phyloP scores from a whole-genome alignment of 139 green algal species.

The Eudorina sp. region DNA sequence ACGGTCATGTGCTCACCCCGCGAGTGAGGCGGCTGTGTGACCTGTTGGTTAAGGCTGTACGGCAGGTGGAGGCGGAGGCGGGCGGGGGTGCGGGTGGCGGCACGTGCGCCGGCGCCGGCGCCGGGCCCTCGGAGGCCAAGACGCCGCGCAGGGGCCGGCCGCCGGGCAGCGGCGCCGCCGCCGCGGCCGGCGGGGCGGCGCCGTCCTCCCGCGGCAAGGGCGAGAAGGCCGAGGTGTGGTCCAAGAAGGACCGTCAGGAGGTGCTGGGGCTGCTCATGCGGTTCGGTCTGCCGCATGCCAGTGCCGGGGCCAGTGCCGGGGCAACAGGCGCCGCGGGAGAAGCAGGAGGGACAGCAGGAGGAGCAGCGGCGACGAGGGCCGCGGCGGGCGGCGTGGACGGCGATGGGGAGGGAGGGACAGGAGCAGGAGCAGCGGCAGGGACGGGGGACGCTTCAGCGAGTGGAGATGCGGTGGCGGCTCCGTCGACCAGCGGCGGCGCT shows the following conservation, averaged over 20 bases:
- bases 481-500: background rate
- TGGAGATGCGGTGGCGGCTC: background rate
- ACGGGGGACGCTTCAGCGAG: background rate
- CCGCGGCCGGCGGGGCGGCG: background rate
- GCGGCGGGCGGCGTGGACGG: too few relatives aligned
- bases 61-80: background rate
- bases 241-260: slow-evolving; percentile 29
- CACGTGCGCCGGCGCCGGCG: background rate
- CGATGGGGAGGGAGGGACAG: too few relatives aligned
- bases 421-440: background rate
- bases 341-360: background rate
- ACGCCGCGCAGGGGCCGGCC: background rate
- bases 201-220: background rate
- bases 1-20: slow-evolving; percentile 5
- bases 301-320: too few relatives aligned
- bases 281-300: slow-evolving; percentile 23
- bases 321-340: background rate
- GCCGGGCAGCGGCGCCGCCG: background rate
- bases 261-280: slow-evolving; percentile 23
- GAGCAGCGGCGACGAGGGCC: background rate
- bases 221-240: slow-evolving; percentile 14
- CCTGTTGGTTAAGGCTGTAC: background rate
- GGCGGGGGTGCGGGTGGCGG: background rate
- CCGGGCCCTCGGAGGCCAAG: background rate
- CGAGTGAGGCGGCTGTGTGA: slow-evolving; percentile 23